Conservation (phyloP, 495 filamentous ascomycete species). For the Hyphodiscus hymeniophilus region DNA sequence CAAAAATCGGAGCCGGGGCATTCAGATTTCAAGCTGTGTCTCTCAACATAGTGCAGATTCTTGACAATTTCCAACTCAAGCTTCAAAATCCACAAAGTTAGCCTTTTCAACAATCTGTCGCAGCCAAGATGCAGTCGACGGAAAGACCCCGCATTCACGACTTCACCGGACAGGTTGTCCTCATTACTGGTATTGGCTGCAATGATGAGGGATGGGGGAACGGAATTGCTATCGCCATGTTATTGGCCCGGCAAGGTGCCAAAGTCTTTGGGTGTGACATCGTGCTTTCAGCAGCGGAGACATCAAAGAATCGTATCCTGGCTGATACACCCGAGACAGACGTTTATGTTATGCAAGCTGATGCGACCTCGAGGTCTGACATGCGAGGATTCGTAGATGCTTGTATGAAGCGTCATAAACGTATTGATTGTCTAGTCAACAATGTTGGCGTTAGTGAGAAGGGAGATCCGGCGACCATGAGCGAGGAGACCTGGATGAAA, state of each 20-base stretch:
- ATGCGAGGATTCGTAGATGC: conserved; percentile 36
- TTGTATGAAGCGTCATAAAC: conserved; percentile 35
- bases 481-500: conserved; percentile 39
- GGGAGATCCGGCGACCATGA: conserved; percentile 39
- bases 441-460: conserved; percentile 45
- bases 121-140: too few species aligned
- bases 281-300: conserved; percentile 27
- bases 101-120: too few species aligned
- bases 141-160: too few species aligned
- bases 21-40: too few species aligned
- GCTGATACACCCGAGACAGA: conserved; percentile 23
- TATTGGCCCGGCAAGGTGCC: conserved; percentile 36
- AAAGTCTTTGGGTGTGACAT: conserved; percentile 39
- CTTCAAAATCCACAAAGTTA: too few species aligned
- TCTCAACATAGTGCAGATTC: too few species aligned
- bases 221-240: conserved; percentile 36
- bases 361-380: conserved; percentile 36
- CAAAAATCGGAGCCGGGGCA: too few species aligned
- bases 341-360: conserved; percentile 29
- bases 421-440: conserved; percentile 50
- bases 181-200: conserved; percentile 44
- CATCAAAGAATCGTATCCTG: conserved; percentile 26
- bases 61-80: too few species aligned
- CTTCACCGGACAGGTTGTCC: conserved; percentile 38
- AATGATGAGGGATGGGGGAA: conserved; percentile 39